Percentiles rank a stretch among this genome's conserved stretches.
Conservation (phyloP, 1,284 basidiomycete genomes). For the Mycosarcoma mackinlayi region DNA sequence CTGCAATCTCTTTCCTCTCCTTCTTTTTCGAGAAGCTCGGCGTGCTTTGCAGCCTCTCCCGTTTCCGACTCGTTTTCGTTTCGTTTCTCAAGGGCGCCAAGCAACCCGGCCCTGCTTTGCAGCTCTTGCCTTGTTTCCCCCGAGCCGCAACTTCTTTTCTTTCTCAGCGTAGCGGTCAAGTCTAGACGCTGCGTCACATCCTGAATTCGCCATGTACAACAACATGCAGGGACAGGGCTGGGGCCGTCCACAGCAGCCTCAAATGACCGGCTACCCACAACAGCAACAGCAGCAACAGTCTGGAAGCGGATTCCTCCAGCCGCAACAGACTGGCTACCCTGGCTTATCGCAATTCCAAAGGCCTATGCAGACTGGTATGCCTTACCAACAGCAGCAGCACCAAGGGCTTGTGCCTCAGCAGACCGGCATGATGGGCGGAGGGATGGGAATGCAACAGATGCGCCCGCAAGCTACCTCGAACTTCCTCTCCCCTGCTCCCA, state of each 20-base stretch:
- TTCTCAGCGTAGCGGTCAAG: constrained; percentile 8
- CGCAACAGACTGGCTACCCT: constrained; percentile 55
- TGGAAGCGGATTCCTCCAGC: constrained; percentile 48
- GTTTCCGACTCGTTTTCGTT: no score
- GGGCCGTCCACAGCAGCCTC: constrained; percentile 53
- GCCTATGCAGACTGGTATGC: constrained; percentile 52
- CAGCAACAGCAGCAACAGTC: constrained; percentile 54
- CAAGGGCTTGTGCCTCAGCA: constrained; percentile 40
- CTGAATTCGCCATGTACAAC: constrained; percentile 49
- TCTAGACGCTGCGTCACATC: constrained; percentile 6
- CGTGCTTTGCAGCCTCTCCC: neutral
- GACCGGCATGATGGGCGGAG: constrained; percentile 44
- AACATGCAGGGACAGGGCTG: constrained; percentile 59
- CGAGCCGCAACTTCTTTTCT: neutral
- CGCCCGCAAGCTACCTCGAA: constrained; percentile 34
- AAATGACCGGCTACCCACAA: constrained; percentile 56
- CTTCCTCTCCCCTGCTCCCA: constrained; percentile 44
- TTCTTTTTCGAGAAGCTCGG: neutral
- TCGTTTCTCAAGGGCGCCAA: neutral
- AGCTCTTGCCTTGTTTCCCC: neutral
- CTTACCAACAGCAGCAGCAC: constrained; percentile 39
- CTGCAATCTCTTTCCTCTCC: neutral
- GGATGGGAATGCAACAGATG: constrained; percentile 38
- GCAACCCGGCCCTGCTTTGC: neutral
- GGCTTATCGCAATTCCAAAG: constrained; percentile 53